Evolutionary conservation across 805 yeast genomes (phyloP), one percentile per base, ranked within the genome.

Genomic region (Candida succiphila): DNA sequence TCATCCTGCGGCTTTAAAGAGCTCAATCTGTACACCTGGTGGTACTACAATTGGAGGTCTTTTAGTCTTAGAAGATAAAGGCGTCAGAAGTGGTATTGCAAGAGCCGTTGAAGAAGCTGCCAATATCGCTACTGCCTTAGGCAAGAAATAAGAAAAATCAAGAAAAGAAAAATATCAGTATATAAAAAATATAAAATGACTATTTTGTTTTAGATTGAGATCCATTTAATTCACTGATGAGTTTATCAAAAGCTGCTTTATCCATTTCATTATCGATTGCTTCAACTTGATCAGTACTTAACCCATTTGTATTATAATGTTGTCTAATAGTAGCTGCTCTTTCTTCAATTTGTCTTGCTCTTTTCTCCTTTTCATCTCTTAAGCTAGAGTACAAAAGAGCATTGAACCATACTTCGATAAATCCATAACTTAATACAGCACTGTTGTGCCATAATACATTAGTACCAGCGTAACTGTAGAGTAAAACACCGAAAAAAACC

Each of bases 31-130:
- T 53, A 92, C 98, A 0, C 98, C 98, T 17, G 98, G 92, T 21
- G 98, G 98, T 23, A 88, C 96, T 32, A 92, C 98, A 4, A 92
- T 92, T 54, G 95, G 95, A 8, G 98, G 98, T 0, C 64, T 92
- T 37, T 69, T 89, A 57, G 85, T 78, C 42, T 76, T 92, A 80
- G 98, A 92, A 63, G 95, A 86, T 44, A 75, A 75, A 31, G 94
- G 89, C 32, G 82, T 92, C 30, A 79, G 95, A 61, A 72, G 85
- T 30, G 89, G 86, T 17, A 81, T 92, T 47, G 75, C 94, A 31
- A 71, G 86, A 48, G 95, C 94, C 26, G 81, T 92, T 18, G 86
- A 84, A 56, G 94, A 86, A 53, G 89, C 96, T 24, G 85, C 96
- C n/a, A 69, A 69, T 38, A 81, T 87, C 36, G 87, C 95, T 12